Evolutionary conservation across 1,284 basidiomycete genomes (phyloP).

Genomic region (Sporisorium sorghi): DNA sequence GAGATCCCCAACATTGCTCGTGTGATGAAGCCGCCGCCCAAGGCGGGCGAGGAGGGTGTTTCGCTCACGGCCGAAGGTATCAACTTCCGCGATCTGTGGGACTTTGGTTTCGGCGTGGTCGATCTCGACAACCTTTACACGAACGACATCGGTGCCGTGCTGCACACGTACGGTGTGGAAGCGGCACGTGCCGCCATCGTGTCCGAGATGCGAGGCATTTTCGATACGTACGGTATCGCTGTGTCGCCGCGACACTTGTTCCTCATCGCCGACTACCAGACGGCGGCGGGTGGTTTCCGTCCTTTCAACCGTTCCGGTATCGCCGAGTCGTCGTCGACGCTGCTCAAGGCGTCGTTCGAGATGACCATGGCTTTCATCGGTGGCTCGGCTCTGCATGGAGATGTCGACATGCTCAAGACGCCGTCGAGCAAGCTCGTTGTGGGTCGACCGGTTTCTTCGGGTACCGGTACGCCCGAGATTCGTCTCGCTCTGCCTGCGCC

Average conservation of each 20-base stretch:
- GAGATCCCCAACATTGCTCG: slow-evolving; percentile 66
- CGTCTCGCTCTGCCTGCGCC: slow-evolving; percentile 46
- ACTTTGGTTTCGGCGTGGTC: slow-evolving; percentile 82
- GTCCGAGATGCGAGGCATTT: slow-evolving; percentile 87
- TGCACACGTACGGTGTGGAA: slow-evolving; percentile 81
- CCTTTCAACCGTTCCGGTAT: slow-evolving; percentile 98
- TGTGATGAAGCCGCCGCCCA: slow-evolving; percentile 61
- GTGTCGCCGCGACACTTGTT: slow-evolving; percentile 95
- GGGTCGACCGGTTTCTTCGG: slow-evolving; percentile 61
- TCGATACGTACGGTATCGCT: slow-evolving; percentile 93
- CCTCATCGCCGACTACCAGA: slow-evolving; percentile 98
- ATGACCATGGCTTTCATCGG: slow-evolving; percentile 96
- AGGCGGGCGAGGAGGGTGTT: slow-evolving; percentile 52
- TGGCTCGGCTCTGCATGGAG: slow-evolving; percentile 91
- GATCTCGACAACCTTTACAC: slow-evolving; percentile 87
- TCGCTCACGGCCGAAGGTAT: slow-evolving; percentile 67
- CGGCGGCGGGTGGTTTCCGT: slow-evolving; percentile 95
- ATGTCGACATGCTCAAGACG: slow-evolving; percentile 89
- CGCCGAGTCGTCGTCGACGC: slow-evolving; percentile 86
- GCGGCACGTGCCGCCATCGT: slow-evolving; percentile 71
- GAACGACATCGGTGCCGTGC: slow-evolving; percentile 93
- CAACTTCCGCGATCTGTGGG: slow-evolving; percentile 92
- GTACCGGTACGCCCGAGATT: slow-evolving; percentile 63
- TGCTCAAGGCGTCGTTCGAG: slow-evolving; percentile 97
- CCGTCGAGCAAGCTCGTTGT: slow-evolving; percentile 93